Evolutionary conservation across 2,329 filamentous ascomycete species (phyloP), one percentile per base, ranked within the genome.

Genomic region (Xylariaceae sp.): DNA sequence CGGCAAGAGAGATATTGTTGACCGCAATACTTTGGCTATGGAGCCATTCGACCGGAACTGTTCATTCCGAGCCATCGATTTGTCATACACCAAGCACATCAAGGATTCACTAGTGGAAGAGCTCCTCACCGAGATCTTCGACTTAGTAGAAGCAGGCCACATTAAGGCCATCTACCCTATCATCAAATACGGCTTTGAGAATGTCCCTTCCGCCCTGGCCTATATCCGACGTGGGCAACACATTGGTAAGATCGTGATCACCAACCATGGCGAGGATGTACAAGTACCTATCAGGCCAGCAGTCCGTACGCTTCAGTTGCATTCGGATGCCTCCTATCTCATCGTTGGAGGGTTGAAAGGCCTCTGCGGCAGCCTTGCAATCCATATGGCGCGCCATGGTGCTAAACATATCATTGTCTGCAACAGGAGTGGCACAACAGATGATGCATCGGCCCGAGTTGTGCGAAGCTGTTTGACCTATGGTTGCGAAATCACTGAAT

Each of bases 201-300:
- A 43, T 2, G 27, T 44, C 2, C 21, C 32, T 20, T 13, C 3
- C 3, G 48, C 48, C 3, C 32, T 50, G 11, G 11, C 21, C 1
- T 24, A 32, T 11, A 50, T 50, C 3, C 21, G 48, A 5, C 2
- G 48, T 30, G 48, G 39, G 6, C 15, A 44, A 13, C 39, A 74
- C 35, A 68, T 70, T 2, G 74, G 75, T 8, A 76, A 76, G 59
- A 58, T 75, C 3, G 69, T 75, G 9, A 55, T 76, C 8, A 53
- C 58, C 13, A 41, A 21, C 11, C 58, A 60, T 35, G 52, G 48
- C 2, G 29, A 42, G 2, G 16, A 61, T 11, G 52, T 65, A 16
- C 53, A 59, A 9, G 53, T 72, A 4, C 64, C 60, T 7, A 57
- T 66, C 23, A 42, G 63, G 7, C 59, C 59, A 2, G 57, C 53